Conservation (phyloP, 2,329 filamentous ascomycete genomes). For the Atkinsonella hypoxylon region DNA sequence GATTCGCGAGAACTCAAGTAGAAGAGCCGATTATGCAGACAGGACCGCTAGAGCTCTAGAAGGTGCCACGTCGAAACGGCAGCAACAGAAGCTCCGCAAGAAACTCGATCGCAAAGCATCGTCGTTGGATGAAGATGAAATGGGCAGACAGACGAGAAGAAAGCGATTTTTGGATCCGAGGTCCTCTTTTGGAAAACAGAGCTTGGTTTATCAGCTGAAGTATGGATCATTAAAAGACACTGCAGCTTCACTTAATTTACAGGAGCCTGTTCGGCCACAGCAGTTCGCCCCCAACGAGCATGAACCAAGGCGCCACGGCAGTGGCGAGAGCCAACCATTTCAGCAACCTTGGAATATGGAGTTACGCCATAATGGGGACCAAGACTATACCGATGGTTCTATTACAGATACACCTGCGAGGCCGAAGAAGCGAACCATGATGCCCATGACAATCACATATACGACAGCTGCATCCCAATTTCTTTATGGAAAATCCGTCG, state of each 20-base stretch:
- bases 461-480: slow-evolving; percentile 86
- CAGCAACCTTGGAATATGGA: background rate
- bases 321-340: background rate
- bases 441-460: slow-evolving; percentile 35
- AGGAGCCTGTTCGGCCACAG: slow-evolving; percentile 15
- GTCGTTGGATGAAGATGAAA: slow-evolving; percentile 20
- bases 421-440: slow-evolving; percentile 18
- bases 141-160: slow-evolving; percentile 30
- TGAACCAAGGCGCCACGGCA: background rate
- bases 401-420: background rate
- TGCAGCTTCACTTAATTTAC: slow-evolving; percentile 13
- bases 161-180: slow-evolving; percentile 41
- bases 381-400: background rate
- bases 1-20: slow-evolving; percentile 6
- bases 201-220: slow-evolving; percentile 42
- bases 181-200: slow-evolving; percentile 39
- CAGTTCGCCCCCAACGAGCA: background rate
- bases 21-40: slow-evolving; percentile 4
- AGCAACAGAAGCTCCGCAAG: slow-evolving; percentile 36
- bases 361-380: background rate
- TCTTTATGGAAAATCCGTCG: slow-evolving; percentile 72
- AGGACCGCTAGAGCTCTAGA: slow-evolving; percentile 17
- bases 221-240: slow-evolving; percentile 25
- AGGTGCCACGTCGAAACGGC: slow-evolving; percentile 18
- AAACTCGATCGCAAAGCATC: slow-evolving; percentile 33